Base-by-base conservation (phyloP, 495 filamentous ascomycete species). In the Hypoxylon lienhwacheense region DNA sequence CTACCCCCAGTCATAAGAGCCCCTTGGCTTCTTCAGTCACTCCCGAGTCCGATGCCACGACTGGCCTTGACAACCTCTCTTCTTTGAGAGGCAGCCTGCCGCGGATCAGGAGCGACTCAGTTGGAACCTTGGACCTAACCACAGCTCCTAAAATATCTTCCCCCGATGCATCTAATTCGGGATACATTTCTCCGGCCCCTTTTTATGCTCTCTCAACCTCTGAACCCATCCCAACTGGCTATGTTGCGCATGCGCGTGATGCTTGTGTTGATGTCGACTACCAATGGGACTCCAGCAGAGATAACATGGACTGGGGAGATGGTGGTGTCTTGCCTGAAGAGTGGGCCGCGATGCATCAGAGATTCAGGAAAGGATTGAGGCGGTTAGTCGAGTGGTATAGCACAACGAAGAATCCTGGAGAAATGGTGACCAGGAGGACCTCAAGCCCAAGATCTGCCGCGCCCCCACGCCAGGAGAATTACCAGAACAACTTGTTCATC, bases 261-360 rank as follows among this genome's bases (percentile, higher is more conserved):
- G 87, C 87, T 4, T 96, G 91, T 61, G 80, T 88, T 4, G 82
- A 85, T 31, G 79, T 96, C 11, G 95, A 97, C 69, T 92, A 87
- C 63, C 87, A 90, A 63, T 99, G 93, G 93, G 91, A 99, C 58
- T 96, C 90, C 53, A 92, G 89, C 76, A 80, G 86, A 32, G 74
- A 77, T 1, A 82, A 87, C 0, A 77, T 84, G 17, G 74, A 83
- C 20, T 96, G 92, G 86, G 93, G 91, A 10, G 80, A 88, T 56
- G 93, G 93, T 0, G 95, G 91, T 7, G 81, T 87, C 16, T 87
- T 88, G 53, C 90, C 88, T 0, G 93, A 99, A 64, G 93, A 97
- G 70, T 99, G 93, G 93, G 86, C 89, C 28, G 69, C 78, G 2
- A 97, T 99, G 92, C 95, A 97, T 66, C 85, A 82, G 63, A 80